These are phyloP conservation scores for Microsporum ferrugineum DNA, from an alignment of 2,329 filamentous ascomycete genomes.

Conservation along the genomic window DNA sequence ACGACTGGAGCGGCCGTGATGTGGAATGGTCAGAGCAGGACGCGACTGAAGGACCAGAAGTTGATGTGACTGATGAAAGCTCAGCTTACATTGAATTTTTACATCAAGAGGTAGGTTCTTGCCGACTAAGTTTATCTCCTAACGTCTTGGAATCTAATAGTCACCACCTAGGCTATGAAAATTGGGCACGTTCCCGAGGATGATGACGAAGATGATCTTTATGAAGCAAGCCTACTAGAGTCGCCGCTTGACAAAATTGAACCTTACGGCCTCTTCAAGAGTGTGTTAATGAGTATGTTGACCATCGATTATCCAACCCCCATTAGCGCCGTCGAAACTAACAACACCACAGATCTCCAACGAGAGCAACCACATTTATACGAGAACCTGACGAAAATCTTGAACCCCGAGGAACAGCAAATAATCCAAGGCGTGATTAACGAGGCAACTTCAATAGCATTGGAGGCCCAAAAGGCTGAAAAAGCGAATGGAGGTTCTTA, in stretches of 20 bases:
- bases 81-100: constrained; percentile 92
- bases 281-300: constrained; percentile 65
- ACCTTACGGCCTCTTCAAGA: constrained; percentile 81
- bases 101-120: constrained; percentile 61
- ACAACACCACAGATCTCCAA: constrained; percentile 57
- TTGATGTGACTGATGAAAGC: constrained; percentile 75
- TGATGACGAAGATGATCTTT: constrained; percentile 78
- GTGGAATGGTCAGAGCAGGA: constrained; percentile 56
- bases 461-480: constrained; percentile 27
- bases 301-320: background rate
- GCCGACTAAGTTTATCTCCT: constrained; percentile 3
- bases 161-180: constrained; percentile 56
- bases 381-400: constrained; percentile 61
- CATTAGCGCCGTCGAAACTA: background rate
- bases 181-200: constrained; percentile 60
- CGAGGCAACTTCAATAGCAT: constrained; percentile 50
- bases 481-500: constrained; percentile 20
- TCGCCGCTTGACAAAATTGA: constrained; percentile 92
- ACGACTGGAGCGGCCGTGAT: constrained; percentile 66
- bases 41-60: constrained; percentile 49
- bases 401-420: constrained; percentile 68
- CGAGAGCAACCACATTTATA: constrained; percentile 86
- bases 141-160: constrained; percentile 8
- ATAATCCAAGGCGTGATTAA: constrained; percentile 68
- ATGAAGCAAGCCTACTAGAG: constrained; percentile 85